Percentiles rank a stretch among this genome's conserved stretches.
phyloP scores from a whole-genome alignment of 768 basidiomycete species.

The Kwoniella sp. region DNA sequence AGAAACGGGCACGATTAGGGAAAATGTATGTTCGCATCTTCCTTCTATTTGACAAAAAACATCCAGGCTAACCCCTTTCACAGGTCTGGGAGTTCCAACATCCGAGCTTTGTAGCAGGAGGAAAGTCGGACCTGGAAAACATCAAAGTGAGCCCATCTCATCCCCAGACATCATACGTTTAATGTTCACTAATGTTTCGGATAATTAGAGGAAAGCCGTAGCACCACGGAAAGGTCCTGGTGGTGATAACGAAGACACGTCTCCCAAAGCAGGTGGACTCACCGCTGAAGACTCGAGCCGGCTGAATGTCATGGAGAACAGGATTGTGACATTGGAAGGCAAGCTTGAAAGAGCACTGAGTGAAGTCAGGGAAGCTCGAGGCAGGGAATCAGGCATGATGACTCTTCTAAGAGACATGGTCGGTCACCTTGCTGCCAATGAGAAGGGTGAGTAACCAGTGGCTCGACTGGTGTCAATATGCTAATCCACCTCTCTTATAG shows the following conservation, averaged over 20 bases:
- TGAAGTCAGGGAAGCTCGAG: conserved; percentile 41
- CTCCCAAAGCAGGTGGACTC: conserved; percentile 26
- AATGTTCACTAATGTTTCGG: neutral
- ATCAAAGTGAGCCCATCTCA: conserved; percentile 42
- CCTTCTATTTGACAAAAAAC: neutral
- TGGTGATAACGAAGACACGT: conserved; percentile 24
- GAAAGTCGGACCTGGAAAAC: conserved; percentile 42
- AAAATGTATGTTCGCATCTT: conserved; percentile 32
- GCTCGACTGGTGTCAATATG: too few species aligned
- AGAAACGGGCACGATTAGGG: conserved; percentile 45
- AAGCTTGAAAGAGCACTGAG: conserved; percentile 36
- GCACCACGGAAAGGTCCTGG: conserved; percentile 38
- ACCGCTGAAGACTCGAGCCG: conserved; percentile 30
- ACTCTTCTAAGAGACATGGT: conserved; percentile 43
- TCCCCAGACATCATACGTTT: too few species aligned
- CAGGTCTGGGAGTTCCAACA: conserved; percentile 52
- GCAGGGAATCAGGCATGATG: conserved; percentile 42
- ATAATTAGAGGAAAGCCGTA: conserved; percentile 42
- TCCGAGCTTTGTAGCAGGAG: conserved; percentile 47
- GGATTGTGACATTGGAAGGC: conserved; percentile 41
- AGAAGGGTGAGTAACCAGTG: conserved; percentile 36
- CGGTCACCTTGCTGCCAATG: conserved; percentile 31
- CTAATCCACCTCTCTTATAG: conserved; percentile 11
- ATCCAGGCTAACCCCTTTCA: neutral
- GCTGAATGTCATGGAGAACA: conserved; percentile 38